Conservation (phyloP, 192 early-diverging fungal species). For the Podila minutissima region DNA sequence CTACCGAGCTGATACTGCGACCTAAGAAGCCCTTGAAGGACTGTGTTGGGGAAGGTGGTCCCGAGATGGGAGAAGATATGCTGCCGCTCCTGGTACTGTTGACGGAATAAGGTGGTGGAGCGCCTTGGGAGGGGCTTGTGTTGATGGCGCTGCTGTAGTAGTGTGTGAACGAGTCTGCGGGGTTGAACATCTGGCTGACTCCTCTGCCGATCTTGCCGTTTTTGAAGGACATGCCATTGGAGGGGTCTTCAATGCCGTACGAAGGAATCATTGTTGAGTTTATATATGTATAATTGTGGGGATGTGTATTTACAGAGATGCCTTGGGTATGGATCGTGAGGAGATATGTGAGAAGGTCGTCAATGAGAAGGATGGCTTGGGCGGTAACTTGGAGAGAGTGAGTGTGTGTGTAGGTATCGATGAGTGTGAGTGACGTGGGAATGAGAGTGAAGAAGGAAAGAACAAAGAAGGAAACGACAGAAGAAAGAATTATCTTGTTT, state of each 20-base stretch:
- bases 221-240: conserved; percentile 10
- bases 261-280: neutral
- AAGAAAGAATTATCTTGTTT: neutral
- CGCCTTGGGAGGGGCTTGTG: conserved; percentile 8
- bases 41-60: conserved; percentile 7
- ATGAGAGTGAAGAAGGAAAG: neutral
- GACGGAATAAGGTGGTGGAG: no score
- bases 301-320: no score
- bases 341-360: neutral
- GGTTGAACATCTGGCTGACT: neutral
- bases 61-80: conserved; percentile 13
- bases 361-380: neutral
- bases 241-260: neutral
- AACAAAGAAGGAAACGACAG: neutral
- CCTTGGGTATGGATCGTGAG: neutral
- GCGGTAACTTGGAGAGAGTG: neutral
- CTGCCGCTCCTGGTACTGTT: conserved; percentile 21
- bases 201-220: conserved; percentile 7
- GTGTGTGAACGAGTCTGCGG: conserved; percentile 1
- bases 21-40: neutral
- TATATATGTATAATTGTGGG: neutral
- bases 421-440: neutral
- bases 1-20: conserved; percentile 5
- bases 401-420: neutral
- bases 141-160: conserved; percentile 36